Conservation (phyloP, 202 grass and related monocot genomes). For the Digitaria exilis region DNA sequence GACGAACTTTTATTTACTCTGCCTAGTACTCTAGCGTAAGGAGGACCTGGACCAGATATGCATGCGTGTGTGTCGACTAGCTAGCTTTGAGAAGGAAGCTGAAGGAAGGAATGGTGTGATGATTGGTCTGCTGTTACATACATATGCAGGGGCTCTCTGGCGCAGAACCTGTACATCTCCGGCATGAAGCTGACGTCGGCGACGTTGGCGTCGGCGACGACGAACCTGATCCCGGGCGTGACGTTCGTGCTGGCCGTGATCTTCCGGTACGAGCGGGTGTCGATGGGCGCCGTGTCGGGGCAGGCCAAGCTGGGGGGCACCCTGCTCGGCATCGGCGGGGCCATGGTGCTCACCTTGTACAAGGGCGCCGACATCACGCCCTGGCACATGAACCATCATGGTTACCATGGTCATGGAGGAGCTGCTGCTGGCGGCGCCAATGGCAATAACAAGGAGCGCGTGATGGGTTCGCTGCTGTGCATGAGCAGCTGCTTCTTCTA, state of each 20-base stretch:
- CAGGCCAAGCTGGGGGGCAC: slow-evolving; percentile 83
- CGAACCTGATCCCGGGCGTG: slow-evolving; percentile 77
- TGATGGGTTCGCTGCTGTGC: slow-evolving; percentile 56
- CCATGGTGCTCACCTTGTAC: slow-evolving; percentile 95
- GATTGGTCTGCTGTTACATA: no score
- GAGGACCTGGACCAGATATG: no score
- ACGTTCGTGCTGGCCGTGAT: slow-evolving; percentile 72
- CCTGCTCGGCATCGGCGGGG: slow-evolving; percentile 67
- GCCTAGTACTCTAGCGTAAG: no score
- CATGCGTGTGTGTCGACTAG: no score
- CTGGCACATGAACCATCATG: no score
- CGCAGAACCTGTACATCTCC: slow-evolving; percentile 82
- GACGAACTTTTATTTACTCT: no score
- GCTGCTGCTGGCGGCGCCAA: no score
- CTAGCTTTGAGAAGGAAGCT: no score
- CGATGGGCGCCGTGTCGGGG: slow-evolving; percentile 40
- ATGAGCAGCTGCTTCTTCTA: slow-evolving; percentile 67
- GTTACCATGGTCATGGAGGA: no score
- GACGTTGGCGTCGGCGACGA: slow-evolving; percentile 78
- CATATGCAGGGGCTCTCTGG: slow-evolving; percentile 62
- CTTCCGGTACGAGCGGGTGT: slow-evolving; percentile 80
- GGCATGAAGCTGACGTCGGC: slow-evolving; percentile 75
- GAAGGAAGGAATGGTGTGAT: no score
- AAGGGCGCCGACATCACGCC: slow-evolving; percentile 65
- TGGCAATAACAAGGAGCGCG: slow-evolving; percentile 21